phyloP scores from a whole-genome alignment of 345 rosid genomes.

The Draba incana region DNA sequence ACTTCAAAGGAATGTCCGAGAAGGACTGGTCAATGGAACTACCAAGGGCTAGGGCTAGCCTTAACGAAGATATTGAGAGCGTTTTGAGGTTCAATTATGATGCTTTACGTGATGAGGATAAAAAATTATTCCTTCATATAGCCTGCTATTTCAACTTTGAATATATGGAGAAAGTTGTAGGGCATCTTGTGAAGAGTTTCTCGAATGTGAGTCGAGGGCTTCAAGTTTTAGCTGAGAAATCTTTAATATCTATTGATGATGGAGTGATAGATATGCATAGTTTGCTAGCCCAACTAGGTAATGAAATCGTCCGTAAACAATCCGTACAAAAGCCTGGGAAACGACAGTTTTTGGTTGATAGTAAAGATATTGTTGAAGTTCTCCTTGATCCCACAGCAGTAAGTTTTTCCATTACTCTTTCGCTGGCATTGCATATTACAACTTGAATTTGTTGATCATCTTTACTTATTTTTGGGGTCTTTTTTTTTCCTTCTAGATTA shows the following conservation, averaged over 20 bases:
- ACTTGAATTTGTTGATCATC: neutral
- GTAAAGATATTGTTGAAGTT: slow-evolving; percentile 29
- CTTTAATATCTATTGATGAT: slow-evolving; percentile 13
- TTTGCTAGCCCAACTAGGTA: slow-evolving; percentile 36
- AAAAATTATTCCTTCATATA: slow-evolving; percentile 42
- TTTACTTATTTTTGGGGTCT: neutral
- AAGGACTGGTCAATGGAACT: slow-evolving; percentile 27
- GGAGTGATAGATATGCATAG: slow-evolving; percentile 18
- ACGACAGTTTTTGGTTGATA: slow-evolving; percentile 23
- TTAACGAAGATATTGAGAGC: slow-evolving; percentile 7
- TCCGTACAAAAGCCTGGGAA: slow-evolving; percentile 24
- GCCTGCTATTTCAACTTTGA: slow-evolving; percentile 39
- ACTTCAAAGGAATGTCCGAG: neutral
- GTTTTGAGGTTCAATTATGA: slow-evolving; percentile 41
- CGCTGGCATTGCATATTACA: neutral
- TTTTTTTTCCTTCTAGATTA: slow-evolving; percentile 22
- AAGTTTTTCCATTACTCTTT: neutral
- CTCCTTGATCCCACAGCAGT: slow-evolving; percentile 14
- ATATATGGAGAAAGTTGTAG: neutral
- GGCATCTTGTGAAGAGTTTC: neutral
- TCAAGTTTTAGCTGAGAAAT: slow-evolving; percentile 14
- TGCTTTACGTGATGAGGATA: slow-evolving; percentile 26
- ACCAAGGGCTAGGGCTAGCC: slow-evolving; percentile 8
- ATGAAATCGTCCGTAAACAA: no score
- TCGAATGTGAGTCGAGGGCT: neutral